Evolutionary conservation across 805 yeast species (phyloP).

Genomic region (Barnettozyma pratensis): DNA sequence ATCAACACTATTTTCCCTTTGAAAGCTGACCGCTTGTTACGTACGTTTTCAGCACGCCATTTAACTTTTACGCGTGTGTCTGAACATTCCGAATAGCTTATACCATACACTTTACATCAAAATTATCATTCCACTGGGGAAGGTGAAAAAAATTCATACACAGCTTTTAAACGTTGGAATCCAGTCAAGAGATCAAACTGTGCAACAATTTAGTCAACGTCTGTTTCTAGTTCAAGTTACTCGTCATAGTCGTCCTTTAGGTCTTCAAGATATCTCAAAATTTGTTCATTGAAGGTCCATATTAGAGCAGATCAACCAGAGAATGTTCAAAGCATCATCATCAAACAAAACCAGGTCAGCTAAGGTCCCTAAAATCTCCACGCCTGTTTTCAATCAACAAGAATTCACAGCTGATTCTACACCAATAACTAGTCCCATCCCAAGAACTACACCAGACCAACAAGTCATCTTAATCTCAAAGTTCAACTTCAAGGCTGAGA

Average conservation of each 20-base stretch:
- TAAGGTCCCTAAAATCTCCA: background rate
- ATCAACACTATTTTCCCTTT: too few species aligned
- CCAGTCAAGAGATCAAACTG: too few species aligned
- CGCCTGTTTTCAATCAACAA: background rate
- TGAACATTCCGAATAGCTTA: background rate
- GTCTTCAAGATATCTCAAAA: too few species aligned
- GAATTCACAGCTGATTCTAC: background rate
- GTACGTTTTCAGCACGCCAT: too few species aligned
- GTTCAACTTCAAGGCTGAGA: constrained; percentile 40
- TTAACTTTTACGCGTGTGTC: background rate
- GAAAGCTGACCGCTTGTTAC: too few species aligned
- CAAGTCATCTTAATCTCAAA: constrained; percentile 39
- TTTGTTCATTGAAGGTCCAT: background rate
- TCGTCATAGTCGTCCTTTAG: too few species aligned
- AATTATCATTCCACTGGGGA: background rate
- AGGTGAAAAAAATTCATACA: background rate
- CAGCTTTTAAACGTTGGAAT: too few species aligned
- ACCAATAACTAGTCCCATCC: constrained; percentile 1
- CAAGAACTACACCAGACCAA: constrained; percentile 12
- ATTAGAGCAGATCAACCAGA: background rate
- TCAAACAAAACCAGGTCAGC: background rate
- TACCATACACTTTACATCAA: too few species aligned
- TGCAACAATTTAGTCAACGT: too few species aligned
- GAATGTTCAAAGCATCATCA: background rate
- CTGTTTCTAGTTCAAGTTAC: too few species aligned